Evolutionary conservation across 208 protist species (phyloP), one percentile per base, ranked within the genome.

Genomic region (Sergeia podlipaevii): DNA sequence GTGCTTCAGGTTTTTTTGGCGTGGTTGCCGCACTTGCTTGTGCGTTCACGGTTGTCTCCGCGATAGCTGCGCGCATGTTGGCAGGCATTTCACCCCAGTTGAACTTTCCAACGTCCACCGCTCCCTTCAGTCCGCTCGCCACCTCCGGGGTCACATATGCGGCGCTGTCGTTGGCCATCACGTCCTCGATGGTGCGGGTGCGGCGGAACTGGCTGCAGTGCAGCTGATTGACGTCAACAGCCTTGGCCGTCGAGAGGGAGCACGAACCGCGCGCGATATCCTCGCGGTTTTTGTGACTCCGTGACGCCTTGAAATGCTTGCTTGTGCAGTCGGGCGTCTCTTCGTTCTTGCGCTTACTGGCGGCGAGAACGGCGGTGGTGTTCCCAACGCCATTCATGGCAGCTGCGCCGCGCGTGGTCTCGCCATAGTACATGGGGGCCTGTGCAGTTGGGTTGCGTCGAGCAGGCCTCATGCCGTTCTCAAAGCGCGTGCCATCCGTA

Each of bases 401-500:
- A 10, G 33, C 33, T 38, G 33, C 33, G 6, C 48, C 65, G 5
- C 56, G 39, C 37, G 33, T 71, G 17, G 47, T 65, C 44, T 71
- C 57, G 18, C 49, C 50, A 39, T 65, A 65, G 38, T 41, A 52
- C 1, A 54, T 24, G 3, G 67, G 57, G 1, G 37, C 52, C 32
- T 65, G 46, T 4, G 74, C 65, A 61, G 41, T 55, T 26, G 70
- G 64, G 27, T 83, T 83, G 33, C 61, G 51, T 0, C 62, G 55
- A 15, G 60, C 45, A 7, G 45, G 18, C n/a, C 36, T 47, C 21
- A 41, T 67, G 34, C 60, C 54, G 34, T 62, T 45, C 38, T 55
- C 36, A 55, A 93, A 85, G 32, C 85, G 80, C 11, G 86, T 84
- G 45, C 86, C 86, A 43, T 88, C 79, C 28, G 66, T 74, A 70